phyloP scores from a whole-genome alignment of 345 rosid species.

The Leavenworthia alabamica region DNA sequence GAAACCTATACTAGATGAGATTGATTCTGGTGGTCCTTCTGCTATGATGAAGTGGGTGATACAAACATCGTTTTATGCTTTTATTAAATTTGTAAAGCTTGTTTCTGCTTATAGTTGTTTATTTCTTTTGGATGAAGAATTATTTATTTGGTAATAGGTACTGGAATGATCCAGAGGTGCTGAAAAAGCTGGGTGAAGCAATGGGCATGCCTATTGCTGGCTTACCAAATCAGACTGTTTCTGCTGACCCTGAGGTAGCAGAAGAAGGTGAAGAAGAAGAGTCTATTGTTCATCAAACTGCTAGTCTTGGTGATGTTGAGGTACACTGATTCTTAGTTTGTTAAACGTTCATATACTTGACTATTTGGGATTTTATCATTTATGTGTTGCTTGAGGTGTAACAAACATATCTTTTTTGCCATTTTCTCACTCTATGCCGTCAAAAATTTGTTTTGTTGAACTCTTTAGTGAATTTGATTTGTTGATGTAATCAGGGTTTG shows the following conservation, averaged over 20 bases:
- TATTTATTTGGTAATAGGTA: constrained; percentile 46
- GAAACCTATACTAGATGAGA: constrained; percentile 85
- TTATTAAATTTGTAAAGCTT: background rate
- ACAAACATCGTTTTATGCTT: background rate
- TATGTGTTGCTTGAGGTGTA: background rate
- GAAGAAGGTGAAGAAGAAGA: constrained; percentile 85
- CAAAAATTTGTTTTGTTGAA: background rate
- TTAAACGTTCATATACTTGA: background rate
- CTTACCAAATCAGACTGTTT: constrained; percentile 47
- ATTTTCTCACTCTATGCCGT: background rate
- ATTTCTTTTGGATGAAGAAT: constrained; percentile 1
- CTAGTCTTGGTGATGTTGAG: constrained; percentile 96
- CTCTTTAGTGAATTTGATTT: background rate
- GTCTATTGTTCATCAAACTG: constrained; percentile 82
- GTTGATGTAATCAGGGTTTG: constrained; percentile 54
- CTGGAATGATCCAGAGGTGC: constrained; percentile 90
- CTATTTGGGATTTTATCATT: background rate
- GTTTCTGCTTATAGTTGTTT: too few species aligned
- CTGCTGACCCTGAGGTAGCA: constrained; percentile 56
- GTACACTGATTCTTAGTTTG: constrained; percentile 32
- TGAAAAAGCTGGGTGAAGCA: constrained; percentile 94
- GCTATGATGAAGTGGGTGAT: constrained; percentile 86
- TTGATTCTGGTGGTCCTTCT: constrained; percentile 86
- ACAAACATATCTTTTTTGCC: background rate
- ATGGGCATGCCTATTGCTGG: constrained; percentile 80